Evolutionary conservation across 768 basidiomycete genomes (phyloP).

Genomic region (Phanerochaete carnosa): DNA sequence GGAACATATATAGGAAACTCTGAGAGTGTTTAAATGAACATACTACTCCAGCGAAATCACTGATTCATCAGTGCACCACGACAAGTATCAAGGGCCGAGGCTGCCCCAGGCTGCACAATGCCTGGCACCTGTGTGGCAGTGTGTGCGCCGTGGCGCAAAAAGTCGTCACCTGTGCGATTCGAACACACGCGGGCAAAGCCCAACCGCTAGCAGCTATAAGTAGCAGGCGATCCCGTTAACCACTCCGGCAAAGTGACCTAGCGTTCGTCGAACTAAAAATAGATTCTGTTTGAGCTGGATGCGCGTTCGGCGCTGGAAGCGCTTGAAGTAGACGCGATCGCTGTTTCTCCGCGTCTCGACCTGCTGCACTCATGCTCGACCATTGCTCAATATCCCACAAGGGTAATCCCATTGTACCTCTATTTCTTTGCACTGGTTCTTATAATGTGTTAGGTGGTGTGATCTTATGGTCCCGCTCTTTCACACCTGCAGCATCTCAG

Average conservation of each 20-base stretch:
- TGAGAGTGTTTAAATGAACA: no score
- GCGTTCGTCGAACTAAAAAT: no score
- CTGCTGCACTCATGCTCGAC: conserved; percentile 12
- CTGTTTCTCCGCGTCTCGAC: background rate
- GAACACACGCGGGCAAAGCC: conserved; percentile 59
- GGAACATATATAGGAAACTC: no score
- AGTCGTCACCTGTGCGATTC: conserved; percentile 56
- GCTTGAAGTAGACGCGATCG: background rate
- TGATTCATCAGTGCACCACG: no score
- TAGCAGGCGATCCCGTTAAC: conserved; percentile 64
- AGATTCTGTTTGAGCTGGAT: no score
- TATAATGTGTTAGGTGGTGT: conserved; percentile 62
- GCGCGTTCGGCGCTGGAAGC: no score
- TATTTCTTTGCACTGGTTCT: background rate
- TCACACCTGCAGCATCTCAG: conserved; percentile 62
- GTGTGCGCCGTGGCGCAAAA: no score
- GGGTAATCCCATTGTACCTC: background rate
- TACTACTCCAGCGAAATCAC: no score
- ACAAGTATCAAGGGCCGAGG: no score
- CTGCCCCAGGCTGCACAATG: no score
- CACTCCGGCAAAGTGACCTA: conserved; percentile 92
- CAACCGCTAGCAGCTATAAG: conserved; percentile 42
- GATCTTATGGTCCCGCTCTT: conserved; percentile 92
- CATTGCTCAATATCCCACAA: conserved; percentile 18
- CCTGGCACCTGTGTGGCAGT: no score